Evolutionary conservation across 2,329 filamentous ascomycete genomes (phyloP), one percentile per base, ranked within the genome.

Genomic region (Exutisphaerella laricina): DNA sequence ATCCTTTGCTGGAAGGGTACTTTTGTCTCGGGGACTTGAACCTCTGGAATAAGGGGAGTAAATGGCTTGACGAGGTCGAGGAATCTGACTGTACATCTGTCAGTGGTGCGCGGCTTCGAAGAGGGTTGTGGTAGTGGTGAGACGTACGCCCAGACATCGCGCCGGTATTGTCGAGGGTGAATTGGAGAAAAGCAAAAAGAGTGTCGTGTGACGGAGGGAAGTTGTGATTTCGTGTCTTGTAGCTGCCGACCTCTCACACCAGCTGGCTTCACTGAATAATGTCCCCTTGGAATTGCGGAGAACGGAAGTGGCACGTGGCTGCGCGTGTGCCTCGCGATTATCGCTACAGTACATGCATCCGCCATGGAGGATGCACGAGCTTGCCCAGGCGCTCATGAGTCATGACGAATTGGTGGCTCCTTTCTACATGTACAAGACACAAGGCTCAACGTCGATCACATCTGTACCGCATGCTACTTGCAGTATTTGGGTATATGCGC

Each of bases 51-150:
- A 80, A 97, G 88, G 76, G 92, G 90, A 78, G 94, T 88, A 70
- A 98, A 98, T 66, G 92, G 92, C 75, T 98, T 98, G 76, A 98
- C 92, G 70, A 97, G 80, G 74, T 98, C 92, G 76, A 98, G 90
- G 69, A 98, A 98, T 70, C 92, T 89, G 73, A 98, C 90, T 97
- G 57, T 50, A 16, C 12, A 21, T 9, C 6, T 33, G 53, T 58
- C 37, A 58, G 51, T 29, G 9, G 5, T 32, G 28, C n/a, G 17
- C 18, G 17, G 18, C 2, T 7, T 30, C n/a, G 18, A 21, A 20
- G 8, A 14, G 20, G 9, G 13, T 7, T 2, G 12, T 7, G 2
- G 4, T 1, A n/a, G 33, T 2, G 16, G 8, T 35, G 3, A 5
- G 4, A 35, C 33, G 18, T 23, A 35, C 33, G 33, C 23, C 33